Base-by-base conservation (phyloP, 2,329 filamentous ascomycete genomes). In the Sclerotinia glacialis region DNA sequence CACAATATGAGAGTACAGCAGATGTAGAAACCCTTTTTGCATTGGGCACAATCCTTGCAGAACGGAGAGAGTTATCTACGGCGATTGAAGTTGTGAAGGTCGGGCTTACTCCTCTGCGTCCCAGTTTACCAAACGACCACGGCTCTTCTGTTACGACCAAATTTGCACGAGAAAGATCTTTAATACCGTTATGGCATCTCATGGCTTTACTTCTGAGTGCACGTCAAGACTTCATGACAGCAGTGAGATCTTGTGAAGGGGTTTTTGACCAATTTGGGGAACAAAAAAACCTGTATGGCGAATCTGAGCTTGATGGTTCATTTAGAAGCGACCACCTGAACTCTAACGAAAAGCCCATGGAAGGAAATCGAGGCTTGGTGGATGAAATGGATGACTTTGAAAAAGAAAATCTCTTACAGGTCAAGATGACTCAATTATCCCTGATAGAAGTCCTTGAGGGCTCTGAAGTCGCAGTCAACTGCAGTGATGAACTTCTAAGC, bases 351-450 rank as follows among this genome's bases (percentile, higher is more conserved):
- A 78, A 77, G 58, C 59, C 71, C 23, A 60, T 58, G 26, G 66
- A 65, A 70, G 70, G 67, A 34, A 76, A 74, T 61, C 71, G 72
- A 69, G 86, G 88, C 4, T 75, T 91, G 56, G 83, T 96, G 0
- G 90, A 94, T 71, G 87, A 91, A 54, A 91, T 97, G 87, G 89
- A 92, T 69, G 86, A 88, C 67, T 86, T 87, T 34, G 93, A 98
- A 75, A 96, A 93, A 75, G 91, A 93, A 77, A 86, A 86, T 59
- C 89, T 99, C 52, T 79, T 99, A n/a, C 91, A 98, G 77, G 88
- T 97, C 69, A 96, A 96, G 77, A 96, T 98, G 86, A 97, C 94
- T 14, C 93, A 98, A 74, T 82, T 99, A 68, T 85, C 90, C 5
- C 83, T 99, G 26, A 78, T 95, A 4, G 94, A 98, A 78, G 80